A percentile compares a stretch with the other conserved stretches of the same genome.
Conservation (phyloP, 1,284 basidiomycete species). For the Limonomyces culmigenus region DNA sequence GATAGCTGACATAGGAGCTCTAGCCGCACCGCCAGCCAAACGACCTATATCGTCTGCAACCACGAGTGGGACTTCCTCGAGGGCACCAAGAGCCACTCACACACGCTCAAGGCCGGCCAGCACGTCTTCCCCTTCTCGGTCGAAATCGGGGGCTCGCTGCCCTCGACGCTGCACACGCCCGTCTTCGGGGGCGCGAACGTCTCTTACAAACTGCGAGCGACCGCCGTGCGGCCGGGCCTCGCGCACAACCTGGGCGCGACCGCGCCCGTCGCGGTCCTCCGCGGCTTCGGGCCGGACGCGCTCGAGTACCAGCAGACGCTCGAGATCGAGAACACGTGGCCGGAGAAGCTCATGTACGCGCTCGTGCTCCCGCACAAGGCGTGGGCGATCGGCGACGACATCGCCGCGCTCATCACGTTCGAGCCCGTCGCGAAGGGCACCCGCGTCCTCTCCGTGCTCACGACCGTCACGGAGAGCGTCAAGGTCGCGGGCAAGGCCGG, state of each 20-base stretch:
- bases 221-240: conserved; percentile 61
- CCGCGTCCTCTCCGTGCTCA: conserved; percentile 47
- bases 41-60: conserved; percentile 52
- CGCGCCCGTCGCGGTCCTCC: conserved; percentile 47
- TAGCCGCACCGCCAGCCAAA: conserved; percentile 4
- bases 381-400: conserved; percentile 75
- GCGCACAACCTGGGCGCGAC: conserved; percentile 52
- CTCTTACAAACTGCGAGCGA: conserved; percentile 75
- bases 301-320: conserved; percentile 91
- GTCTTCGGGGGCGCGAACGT: conserved; percentile 48
- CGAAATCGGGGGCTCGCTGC: conserved; percentile 65
- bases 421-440: conserved; percentile 77
- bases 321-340: conserved; percentile 93
- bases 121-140: conserved; percentile 83
- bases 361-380: conserved; percentile 80
- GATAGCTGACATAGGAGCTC: conserved; percentile 6
- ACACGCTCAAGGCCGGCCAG: conserved; percentile 80
- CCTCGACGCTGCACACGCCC: conserved; percentile 53
- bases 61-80: conserved; percentile 86
- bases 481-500: conserved; percentile 42
- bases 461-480: conserved; percentile 61
- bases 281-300: conserved; percentile 65
- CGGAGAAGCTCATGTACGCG: conserved; percentile 85
- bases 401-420: conserved; percentile 76
- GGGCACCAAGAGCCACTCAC: conserved; percentile 58